Evolutionary conservation across 2,329 filamentous ascomycete genomes (phyloP).

Genomic region (Penicillium sp.): DNA sequence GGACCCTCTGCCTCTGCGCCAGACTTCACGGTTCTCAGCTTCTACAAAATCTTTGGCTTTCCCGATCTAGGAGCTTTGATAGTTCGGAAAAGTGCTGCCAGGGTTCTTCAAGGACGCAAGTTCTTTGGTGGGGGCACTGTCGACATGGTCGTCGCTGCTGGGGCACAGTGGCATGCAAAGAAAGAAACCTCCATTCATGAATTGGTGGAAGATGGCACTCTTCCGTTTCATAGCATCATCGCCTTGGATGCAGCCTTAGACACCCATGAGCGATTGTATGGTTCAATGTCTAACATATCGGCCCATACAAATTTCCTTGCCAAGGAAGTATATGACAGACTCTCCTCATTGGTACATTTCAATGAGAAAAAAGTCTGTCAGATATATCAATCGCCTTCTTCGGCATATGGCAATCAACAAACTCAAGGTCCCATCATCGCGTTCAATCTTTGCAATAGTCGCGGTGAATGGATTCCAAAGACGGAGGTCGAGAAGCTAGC

Average conservation of each 20-base stretch:
- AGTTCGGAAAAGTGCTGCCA: constrained; percentile 69
- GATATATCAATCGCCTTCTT: constrained; percentile 58
- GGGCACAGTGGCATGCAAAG: constrained; percentile 77
- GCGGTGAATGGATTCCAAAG: constrained; percentile 75
- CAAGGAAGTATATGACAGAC: constrained; percentile 57
- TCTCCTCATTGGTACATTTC: constrained; percentile 65
- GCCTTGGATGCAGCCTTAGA: constrained; percentile 75
- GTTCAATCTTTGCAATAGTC: constrained; percentile 74
- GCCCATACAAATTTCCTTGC: constrained; percentile 70
- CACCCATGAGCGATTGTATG: constrained; percentile 69
- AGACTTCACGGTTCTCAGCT: constrained; percentile 83
- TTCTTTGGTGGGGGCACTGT: constrained; percentile 97
- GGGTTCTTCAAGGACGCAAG: constrained; percentile 64
- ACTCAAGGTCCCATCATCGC: constrained; percentile 74
- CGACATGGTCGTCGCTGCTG: constrained; percentile 78
- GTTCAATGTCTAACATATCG: constrained; percentile 68
- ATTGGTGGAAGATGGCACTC: constrained; percentile 83
- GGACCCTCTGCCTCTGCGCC: constrained; percentile 62
- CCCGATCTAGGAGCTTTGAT: constrained; percentile 86
- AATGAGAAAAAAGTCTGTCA: constrained; percentile 68
- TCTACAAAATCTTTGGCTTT: constrained; percentile 98
- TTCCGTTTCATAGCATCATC: constrained; percentile 87
- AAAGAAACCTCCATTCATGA: constrained; percentile 76
- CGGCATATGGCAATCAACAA: constrained; percentile 45
- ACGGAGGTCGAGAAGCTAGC: constrained; percentile 86